Percentiles rank a stretch among this genome's conserved stretches.
Conservation (phyloP, 2,329 filamentous ascomycete genomes). For the Verticillium nonalfalfae region DNA sequence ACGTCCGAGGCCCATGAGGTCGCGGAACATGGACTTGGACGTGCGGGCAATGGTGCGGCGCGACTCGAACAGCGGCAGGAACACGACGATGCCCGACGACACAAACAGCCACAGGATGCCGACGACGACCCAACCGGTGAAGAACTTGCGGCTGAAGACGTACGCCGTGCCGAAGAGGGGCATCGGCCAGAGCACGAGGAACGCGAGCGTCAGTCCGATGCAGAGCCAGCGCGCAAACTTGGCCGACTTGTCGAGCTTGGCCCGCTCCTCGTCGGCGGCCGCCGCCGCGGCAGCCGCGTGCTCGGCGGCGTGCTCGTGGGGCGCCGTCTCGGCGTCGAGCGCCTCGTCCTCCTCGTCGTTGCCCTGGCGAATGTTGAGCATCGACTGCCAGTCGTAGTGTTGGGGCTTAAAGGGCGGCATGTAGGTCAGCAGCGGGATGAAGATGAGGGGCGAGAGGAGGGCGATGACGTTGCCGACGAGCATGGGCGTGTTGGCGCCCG, state of each 20-base stretch:
- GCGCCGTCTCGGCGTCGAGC: constrained; percentile 58
- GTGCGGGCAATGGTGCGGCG: constrained; percentile 8
- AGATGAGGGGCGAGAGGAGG: constrained; percentile 63
- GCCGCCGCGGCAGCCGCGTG: not conserved
- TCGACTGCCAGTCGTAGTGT: constrained; percentile 73
- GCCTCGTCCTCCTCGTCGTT: constrained; percentile 66
- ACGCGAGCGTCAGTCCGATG: constrained; percentile 51
- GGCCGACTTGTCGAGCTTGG: constrained; percentile 39
- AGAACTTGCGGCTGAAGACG: constrained; percentile 43
- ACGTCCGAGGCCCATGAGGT: constrained; percentile 2
- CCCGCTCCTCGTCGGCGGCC: constrained; percentile 24
- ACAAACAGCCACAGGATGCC: constrained; percentile 66
- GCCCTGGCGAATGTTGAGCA: constrained; percentile 64
- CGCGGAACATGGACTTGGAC: constrained; percentile 7
- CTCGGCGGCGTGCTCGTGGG: constrained; percentile 20
- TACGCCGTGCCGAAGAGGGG: constrained; percentile 21
- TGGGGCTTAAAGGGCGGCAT: constrained; percentile 32
- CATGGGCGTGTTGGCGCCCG: constrained; percentile 75
- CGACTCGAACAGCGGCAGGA: constrained; percentile 10
- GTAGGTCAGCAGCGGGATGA: constrained; percentile 65
- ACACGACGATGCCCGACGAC: constrained; percentile 9
- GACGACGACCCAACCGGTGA: constrained; percentile 66
- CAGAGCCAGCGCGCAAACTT: constrained; percentile 41
- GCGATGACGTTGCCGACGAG: constrained; percentile 74
- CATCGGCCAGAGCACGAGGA: constrained; percentile 22